These are phyloP conservation scores for Cyclotella sp. DNA, from an alignment of 108 stramenopile genomes.

Conservation along the genomic window DNA sequence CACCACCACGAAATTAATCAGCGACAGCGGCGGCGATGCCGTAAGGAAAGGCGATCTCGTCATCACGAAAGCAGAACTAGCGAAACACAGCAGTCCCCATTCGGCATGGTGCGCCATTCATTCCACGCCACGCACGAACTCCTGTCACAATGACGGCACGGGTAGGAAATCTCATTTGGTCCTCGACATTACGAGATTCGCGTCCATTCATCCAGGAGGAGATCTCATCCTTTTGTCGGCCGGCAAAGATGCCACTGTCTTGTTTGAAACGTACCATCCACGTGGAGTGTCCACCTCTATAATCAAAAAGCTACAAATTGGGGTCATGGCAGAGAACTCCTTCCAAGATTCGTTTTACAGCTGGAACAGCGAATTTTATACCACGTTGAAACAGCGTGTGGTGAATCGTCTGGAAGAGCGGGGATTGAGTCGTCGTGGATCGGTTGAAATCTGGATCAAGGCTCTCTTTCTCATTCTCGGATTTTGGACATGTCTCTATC, in stretches of 20 bases:
- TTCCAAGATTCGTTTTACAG: conserved; percentile 45
- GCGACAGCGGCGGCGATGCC: neutral
- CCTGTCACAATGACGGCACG: neutral
- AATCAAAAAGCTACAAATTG: conserved; percentile 50
- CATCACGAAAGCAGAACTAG: conserved; percentile 45
- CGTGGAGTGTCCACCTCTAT: conserved; percentile 38
- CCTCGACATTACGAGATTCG: conserved; percentile 56
- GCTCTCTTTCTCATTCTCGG: conserved; percentile 45
- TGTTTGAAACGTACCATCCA: conserved; percentile 66
- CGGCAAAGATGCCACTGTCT: conserved; percentile 61
- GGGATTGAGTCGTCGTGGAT: conserved; percentile 46
- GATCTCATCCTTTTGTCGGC: conserved; percentile 56
- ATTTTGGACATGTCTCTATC: conserved; percentile 54
- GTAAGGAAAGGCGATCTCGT: neutral
- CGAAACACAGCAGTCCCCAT: conserved; percentile 32
- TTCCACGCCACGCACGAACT: conserved; percentile 15
- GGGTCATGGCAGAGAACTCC: conserved; percentile 33
- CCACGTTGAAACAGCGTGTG: conserved; percentile 43
- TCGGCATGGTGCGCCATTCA: conserved; percentile 51
- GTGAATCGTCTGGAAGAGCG: conserved; percentile 40
- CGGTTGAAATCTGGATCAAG: conserved; percentile 56
- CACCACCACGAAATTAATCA: neutral
- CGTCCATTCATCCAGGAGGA: conserved; percentile 62
- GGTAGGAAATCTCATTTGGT: conserved; percentile 14
- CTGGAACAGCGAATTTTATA: conserved; percentile 60